Percentiles rank a stretch among this genome's conserved stretches.
These are phyloP conservation scores for Phytophthora agathidicida DNA, from an alignment of 352 stramenopile genomes.

Conservation along the genomic window DNA sequence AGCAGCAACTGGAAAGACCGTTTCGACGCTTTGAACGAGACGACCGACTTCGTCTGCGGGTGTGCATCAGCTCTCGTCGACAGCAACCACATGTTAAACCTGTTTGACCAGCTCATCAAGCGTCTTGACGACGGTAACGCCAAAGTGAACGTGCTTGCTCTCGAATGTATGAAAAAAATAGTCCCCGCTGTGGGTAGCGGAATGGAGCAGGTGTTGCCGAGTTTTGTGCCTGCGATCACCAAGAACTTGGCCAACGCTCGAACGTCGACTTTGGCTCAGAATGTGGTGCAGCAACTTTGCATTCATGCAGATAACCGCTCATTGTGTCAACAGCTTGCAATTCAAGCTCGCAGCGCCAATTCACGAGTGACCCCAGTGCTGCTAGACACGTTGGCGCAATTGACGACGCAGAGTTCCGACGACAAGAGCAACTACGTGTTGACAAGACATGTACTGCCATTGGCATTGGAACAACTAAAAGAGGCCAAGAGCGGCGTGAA, in stretches of 20 bases:
- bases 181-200: slow-evolving; percentile 53
- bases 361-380: slow-evolving; percentile 62
- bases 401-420: slow-evolving; percentile 38
- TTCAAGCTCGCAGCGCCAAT: slow-evolving; percentile 57
- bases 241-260: slow-evolving; percentile 68
- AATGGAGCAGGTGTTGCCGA: slow-evolving; percentile 65
- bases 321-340: slow-evolving; percentile 63
- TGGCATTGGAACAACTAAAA: slow-evolving; percentile 75
- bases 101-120: slow-evolving; percentile 79
- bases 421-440: slow-evolving; percentile 66
- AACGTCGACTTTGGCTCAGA: slow-evolving; percentile 47
- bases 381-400: slow-evolving; percentile 52
- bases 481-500: slow-evolving; percentile 80
- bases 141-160: slow-evolving; percentile 66
- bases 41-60: slow-evolving; percentile 39
- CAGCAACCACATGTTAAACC: slow-evolving; percentile 50
- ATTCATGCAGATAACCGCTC: slow-evolving; percentile 48
- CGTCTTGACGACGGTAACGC: slow-evolving; percentile 79
- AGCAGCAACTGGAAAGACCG: slow-evolving; percentile 86
- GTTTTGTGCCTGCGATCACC: slow-evolving; percentile 55
- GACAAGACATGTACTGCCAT: slow-evolving; percentile 66
- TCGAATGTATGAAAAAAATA: slow-evolving; percentile 64
- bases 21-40: slow-evolving; percentile 60
- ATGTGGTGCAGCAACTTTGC: slow-evolving; percentile 54
- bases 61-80: slow-evolving; percentile 22